Conservation (phyloP, 2,329 filamentous ascomycete species). For the Aureobasidium vineae region DNA sequence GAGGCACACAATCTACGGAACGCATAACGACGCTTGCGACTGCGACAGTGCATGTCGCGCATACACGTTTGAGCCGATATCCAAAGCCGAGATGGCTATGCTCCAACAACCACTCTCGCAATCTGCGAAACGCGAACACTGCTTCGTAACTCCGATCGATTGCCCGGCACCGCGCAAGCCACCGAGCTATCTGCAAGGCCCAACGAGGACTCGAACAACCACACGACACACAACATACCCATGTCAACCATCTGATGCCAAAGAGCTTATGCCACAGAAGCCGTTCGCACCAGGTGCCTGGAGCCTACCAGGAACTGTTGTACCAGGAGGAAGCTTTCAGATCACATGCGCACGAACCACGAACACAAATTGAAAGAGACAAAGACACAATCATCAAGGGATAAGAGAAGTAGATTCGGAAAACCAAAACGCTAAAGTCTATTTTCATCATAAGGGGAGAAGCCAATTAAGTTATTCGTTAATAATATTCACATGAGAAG, state of each 20-base stretch:
- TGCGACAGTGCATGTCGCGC: not conserved
- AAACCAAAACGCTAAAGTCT: conserved; percentile 6
- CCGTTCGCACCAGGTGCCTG: too few relatives aligned
- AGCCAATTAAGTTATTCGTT: conserved; percentile 12
- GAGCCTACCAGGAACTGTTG: too few relatives aligned
- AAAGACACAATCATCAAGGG: not conserved
- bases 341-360: too few relatives aligned
- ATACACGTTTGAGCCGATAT: too few relatives aligned
- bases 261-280: too few relatives aligned
- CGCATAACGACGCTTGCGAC: not conserved
- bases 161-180: not conserved
- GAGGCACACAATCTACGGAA: not conserved
- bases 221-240: not conserved
- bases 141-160: not conserved
- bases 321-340: too few relatives aligned
- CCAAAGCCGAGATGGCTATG: not conserved
- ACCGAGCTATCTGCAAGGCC: not conserved
- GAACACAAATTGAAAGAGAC: not conserved
- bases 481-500: conserved; percentile 19
- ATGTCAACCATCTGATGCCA: not conserved
- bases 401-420: not conserved
- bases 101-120: not conserved
- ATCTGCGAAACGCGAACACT: not conserved
- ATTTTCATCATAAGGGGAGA: conserved; percentile 4
- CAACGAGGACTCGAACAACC: not conserved